phyloP scores from a whole-genome alignment of 73 alveolate species.

The Tetrahymena malaccensis region DNA sequence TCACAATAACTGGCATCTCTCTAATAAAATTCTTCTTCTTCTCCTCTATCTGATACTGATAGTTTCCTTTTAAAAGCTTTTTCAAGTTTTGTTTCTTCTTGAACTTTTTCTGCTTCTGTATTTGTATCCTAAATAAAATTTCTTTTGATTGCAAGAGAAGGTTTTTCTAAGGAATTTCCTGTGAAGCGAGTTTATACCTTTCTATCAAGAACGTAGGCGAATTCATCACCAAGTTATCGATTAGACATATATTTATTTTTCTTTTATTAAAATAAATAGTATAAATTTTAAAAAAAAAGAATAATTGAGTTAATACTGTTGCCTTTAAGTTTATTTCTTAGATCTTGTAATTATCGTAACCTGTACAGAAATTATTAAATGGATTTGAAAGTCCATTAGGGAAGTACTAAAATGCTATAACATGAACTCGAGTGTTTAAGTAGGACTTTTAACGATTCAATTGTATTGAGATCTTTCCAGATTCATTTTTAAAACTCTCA shows the following conservation, averaged over 20 bases:
- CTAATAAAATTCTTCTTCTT: not conserved
- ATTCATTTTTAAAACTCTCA: not conserved
- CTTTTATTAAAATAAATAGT: not conserved
- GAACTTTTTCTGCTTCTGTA: constrained; percentile 1
- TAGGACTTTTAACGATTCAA: not conserved
- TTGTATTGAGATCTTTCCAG: not conserved
- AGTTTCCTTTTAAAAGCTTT: not conserved
- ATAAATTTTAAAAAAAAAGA: not conserved
- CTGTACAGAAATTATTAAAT: not conserved
- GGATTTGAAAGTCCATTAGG: not conserved
- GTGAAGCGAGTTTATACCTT: constrained; percentile 40
- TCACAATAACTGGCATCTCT: not conserved
- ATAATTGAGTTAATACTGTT: not conserved
- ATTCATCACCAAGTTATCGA: constrained; percentile 47
- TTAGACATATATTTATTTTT: constrained; percentile 12
- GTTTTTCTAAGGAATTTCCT: constrained; percentile 61
- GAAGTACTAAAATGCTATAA: not conserved
- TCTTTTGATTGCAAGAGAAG: constrained; percentile 42
- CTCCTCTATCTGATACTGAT: not conserved
- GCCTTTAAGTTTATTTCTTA: not conserved
- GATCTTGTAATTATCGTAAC: not conserved
- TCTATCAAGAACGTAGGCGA: constrained; percentile 42
- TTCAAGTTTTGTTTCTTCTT: not conserved
- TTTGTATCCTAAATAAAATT: constrained; percentile 12
- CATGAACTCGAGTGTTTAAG: not conserved